A percentile compares a stretch with the other conserved stretches of the same genome.
Conservation (phyloP, 352 stramenopile species). For the Peronospora tabacina region DNA sequence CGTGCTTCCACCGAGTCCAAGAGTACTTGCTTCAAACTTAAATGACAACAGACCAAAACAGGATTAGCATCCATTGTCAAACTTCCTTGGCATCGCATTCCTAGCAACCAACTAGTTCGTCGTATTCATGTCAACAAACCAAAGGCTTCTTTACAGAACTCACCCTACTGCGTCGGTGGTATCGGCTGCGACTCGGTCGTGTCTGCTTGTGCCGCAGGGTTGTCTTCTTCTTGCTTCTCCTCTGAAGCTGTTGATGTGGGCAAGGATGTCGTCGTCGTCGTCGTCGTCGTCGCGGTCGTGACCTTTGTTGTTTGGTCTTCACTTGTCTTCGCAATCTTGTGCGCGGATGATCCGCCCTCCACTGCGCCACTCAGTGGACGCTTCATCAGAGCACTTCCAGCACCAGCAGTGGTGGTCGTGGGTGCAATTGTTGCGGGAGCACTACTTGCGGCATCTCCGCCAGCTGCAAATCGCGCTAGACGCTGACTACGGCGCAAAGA, state of each 20-base stretch:
- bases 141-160: constrained; percentile 4
- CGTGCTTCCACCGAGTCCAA: too few species aligned
- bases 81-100: neutral
- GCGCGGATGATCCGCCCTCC: constrained; percentile 21
- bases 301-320: constrained; percentile 30
- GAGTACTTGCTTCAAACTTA: neutral
- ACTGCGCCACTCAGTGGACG: constrained; percentile 27
- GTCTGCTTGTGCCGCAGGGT: constrained; percentile 15
- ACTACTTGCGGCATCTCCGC: constrained; percentile 11
- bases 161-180: constrained; percentile 20
- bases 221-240: constrained; percentile 32
- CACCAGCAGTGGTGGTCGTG: constrained; percentile 1
- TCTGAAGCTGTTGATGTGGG: constrained; percentile 18
- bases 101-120: constrained; percentile 11
- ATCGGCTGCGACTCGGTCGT: constrained; percentile 15
- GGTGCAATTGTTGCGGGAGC: constrained; percentile 1
- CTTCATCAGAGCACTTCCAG: constrained; percentile 26
- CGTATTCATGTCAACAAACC: constrained; percentile 21
- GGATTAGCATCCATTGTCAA: neutral
- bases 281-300: constrained; percentile 16
- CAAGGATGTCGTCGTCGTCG: constrained; percentile 5
- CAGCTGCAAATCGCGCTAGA: constrained; percentile 38
- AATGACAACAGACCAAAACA: neutral
- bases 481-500: constrained; percentile 40
- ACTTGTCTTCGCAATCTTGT: constrained; percentile 39